phyloP scores from a whole-genome alignment of 2,329 filamentous ascomycete species.

The Xylaria sp. region DNA sequence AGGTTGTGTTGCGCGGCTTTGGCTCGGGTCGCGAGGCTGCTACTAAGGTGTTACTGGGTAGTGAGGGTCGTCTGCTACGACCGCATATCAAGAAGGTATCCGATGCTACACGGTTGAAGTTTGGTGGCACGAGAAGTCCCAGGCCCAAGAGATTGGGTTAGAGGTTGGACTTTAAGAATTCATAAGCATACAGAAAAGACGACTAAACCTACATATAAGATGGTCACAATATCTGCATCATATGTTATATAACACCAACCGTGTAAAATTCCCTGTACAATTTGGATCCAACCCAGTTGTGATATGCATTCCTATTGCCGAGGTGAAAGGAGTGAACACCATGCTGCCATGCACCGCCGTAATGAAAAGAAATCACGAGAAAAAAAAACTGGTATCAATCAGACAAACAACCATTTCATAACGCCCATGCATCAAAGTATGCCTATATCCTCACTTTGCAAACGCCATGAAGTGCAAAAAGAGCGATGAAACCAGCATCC shows the following conservation, averaged over 20 bases:
- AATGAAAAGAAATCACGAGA: constrained; percentile 36
- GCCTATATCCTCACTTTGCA: constrained; percentile 20
- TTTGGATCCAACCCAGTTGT: constrained; percentile 33
- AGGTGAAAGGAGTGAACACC: constrained; percentile 23
- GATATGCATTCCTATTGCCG: constrained; percentile 21
- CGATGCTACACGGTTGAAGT: constrained; percentile 91
- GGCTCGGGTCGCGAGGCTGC: constrained; percentile 88
- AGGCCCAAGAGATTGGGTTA: constrained; percentile 79
- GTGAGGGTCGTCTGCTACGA: constrained; percentile 81
- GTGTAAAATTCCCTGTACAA: constrained; percentile 44
- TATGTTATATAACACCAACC: constrained; percentile 41
- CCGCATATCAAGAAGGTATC: constrained; percentile 81
- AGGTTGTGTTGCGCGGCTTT: constrained; percentile 86
- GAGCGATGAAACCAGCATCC: constrained; percentile 44
- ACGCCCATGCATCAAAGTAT: constrained; percentile 37
- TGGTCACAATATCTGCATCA: constrained; percentile 43
- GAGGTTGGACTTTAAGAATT: constrained; percentile 19
- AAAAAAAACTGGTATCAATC: constrained; percentile 46
- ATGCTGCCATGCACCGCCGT: constrained; percentile 22
- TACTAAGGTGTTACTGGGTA: constrained; percentile 87
- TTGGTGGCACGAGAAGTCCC: constrained; percentile 90
- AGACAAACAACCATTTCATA: constrained; percentile 36
- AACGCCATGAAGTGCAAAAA: constrained; percentile 42
- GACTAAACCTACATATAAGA: constrained; percentile 5
- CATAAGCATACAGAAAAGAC: constrained; percentile 10